Percentiles rank a stretch among this genome's conserved stretches.
Conservation (phyloP, 106 monocot species). For the Agapanthus africanus region DNA sequence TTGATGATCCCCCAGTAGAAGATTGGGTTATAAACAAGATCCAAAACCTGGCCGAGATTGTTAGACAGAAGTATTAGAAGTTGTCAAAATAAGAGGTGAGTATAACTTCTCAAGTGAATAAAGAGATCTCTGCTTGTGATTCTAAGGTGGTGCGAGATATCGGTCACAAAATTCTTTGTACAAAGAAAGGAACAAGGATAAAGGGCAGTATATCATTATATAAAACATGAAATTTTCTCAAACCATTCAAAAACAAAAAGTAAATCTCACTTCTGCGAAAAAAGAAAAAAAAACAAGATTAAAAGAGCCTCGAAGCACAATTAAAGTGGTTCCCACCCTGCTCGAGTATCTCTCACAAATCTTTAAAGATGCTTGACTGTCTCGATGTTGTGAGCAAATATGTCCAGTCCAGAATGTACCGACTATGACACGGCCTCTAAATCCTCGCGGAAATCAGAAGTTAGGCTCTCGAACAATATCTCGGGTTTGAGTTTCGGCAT, state of each 20-base stretch:
- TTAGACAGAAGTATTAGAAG: no score
- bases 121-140: background rate
- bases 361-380: slow-evolving; percentile 77
- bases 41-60: no score
- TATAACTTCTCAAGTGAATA: background rate
- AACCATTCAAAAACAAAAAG: background rate
- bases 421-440: slow-evolving; percentile 55
- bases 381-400: slow-evolving; percentile 98
- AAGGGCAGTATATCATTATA: background rate
- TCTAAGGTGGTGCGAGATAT: background rate
- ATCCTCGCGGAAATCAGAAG: slow-evolving; percentile 94
- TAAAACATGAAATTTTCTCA: background rate
- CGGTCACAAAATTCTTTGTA: background rate
- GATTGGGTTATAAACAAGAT: no score
- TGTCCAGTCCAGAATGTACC: slow-evolving; percentile 66
- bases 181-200: background rate
- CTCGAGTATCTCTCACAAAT: slow-evolving; percentile 77
- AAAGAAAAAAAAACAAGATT: no score
- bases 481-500: slow-evolving; percentile 70
- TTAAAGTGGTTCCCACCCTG: slow-evolving; percentile 79
- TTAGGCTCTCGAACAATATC: slow-evolving; percentile 85
- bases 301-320: no score
- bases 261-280: no score
- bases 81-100: background rate
- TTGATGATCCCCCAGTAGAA: background rate